Percentiles rank a stretch among this genome's conserved stretches.
Evolutionary conservation across 371 early-diverging fungal species (phyloP).

Genomic region (Actinomortierella wolfii): DNA sequence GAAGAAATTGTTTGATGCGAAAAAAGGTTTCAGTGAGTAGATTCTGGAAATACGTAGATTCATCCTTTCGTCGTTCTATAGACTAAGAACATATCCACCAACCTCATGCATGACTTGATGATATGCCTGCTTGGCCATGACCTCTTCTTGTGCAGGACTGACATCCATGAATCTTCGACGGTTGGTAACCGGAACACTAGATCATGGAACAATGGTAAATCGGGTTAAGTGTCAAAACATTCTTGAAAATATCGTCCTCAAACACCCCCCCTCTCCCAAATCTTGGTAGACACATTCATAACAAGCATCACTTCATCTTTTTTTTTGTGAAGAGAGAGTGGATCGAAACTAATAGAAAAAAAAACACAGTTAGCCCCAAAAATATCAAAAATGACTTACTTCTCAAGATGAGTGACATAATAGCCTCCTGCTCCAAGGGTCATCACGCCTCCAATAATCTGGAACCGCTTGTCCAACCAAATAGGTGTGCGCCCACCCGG

Average conservation of each 20-base stretch:
- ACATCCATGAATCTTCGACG: constrained; percentile 67
- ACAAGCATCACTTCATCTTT: too few species aligned
- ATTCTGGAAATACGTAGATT: too few species aligned
- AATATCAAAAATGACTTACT: constrained; percentile 10
- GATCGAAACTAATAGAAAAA: constrained; percentile 1
- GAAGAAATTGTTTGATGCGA: not conserved
- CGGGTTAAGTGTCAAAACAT: not conserved
- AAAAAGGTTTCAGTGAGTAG: too few species aligned
- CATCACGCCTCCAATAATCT: constrained; percentile 23
- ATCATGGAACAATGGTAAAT: too few species aligned
- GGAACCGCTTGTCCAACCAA: constrained; percentile 28
- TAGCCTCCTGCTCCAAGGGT: constrained; percentile 52
- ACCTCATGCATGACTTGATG: constrained; percentile 61
- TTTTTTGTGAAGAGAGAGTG: not conserved
- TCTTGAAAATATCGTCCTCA: not conserved
- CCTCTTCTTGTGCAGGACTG: constrained; percentile 61
- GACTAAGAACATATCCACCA: not conserved
- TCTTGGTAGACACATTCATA: too few species aligned
- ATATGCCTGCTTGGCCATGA: constrained; percentile 72
- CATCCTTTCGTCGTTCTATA: too few species aligned
- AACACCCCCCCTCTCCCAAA: too few species aligned
- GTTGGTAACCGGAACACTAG: constrained; percentile 66
- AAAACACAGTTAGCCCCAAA: not conserved
- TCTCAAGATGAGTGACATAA: constrained; percentile 67
- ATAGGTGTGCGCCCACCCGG: constrained; percentile 12